These are phyloP conservation scores for Talaromyces sp. DNA, from an alignment of 2,329 filamentous ascomycete species.

Conservation along the genomic window DNA sequence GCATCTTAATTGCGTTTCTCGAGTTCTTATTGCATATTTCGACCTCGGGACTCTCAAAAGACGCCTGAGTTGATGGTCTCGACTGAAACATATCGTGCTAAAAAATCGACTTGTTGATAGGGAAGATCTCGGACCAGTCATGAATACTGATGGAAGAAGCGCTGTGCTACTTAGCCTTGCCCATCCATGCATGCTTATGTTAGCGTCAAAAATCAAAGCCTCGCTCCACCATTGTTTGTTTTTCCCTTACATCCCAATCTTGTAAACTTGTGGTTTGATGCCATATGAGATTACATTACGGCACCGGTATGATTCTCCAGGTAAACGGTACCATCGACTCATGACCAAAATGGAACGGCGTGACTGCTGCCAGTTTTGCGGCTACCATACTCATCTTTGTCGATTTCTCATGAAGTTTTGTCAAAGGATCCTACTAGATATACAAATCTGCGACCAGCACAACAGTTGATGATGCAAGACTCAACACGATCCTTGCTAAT, in stretches of 20 bases:
- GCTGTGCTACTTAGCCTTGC: background rate
- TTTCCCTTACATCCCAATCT: background rate
- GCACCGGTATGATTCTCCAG: background rate
- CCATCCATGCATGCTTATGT: background rate
- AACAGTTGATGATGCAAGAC: background rate
- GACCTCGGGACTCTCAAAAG: background rate
- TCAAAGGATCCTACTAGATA: conserved; percentile 21
- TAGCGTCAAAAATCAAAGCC: background rate
- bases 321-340: background rate
- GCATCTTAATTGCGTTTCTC: background rate
- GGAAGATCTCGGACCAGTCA: background rate
- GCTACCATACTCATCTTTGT: conserved; percentile 23
- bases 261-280: background rate
- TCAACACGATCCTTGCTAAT: conserved; percentile 1
- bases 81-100: background rate
- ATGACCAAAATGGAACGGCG: conserved; percentile 24
- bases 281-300: background rate
- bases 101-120: background rate
- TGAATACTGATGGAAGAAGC: background rate
- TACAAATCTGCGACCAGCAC: conserved; percentile 11
- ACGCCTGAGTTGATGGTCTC: background rate
- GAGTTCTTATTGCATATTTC: background rate
- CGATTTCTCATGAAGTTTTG: conserved; percentile 25
- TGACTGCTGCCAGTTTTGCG: conserved; percentile 28
- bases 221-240: background rate